Percentiles rank a stretch among this genome's conserved stretches.
phyloP scores from a whole-genome alignment of 257 asterid genomes.

The Lycium ferocissimum region DNA sequence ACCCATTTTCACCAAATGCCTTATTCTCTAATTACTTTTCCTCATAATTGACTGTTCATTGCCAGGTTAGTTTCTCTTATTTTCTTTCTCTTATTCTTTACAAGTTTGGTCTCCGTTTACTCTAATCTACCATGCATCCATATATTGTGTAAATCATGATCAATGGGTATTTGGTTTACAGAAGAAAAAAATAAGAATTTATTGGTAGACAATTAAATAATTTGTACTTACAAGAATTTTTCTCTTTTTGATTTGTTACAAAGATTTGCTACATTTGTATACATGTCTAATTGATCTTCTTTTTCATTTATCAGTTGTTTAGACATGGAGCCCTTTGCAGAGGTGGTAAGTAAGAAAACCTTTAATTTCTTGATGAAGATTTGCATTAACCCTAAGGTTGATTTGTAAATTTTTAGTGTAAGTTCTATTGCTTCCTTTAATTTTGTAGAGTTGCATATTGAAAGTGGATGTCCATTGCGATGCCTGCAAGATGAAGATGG shows the following conservation, averaged over 20 bases:
- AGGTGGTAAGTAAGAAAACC: neutral
- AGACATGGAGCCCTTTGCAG: constrained; percentile 21
- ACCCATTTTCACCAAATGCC: neutral
- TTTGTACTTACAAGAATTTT: neutral
- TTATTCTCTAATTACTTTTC: neutral
- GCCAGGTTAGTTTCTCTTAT: constrained; percentile 19
- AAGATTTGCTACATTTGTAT: neutral
- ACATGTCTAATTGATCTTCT: neutral
- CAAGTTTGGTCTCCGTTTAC: neutral
- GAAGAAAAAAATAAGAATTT: neutral
- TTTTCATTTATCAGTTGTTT: neutral
- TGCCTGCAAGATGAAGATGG: constrained; percentile 23
- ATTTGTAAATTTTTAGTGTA: neutral
- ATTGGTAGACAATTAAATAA: neutral
- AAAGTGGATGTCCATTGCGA: constrained; percentile 22
- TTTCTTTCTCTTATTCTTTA: neutral
- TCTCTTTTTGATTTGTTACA: constrained; percentile 16
- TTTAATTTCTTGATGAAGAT: neutral
- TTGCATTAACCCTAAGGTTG: neutral
- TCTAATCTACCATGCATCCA: neutral
- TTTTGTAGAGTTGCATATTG: constrained; percentile 22
- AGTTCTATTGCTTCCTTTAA: neutral
- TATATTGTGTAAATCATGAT: neutral
- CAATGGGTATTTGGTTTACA: neutral
- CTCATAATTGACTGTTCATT: neutral